Conservation (phyloP, 2,329 filamentous ascomycete genomes). For the Scedosporium apiospermum region DNA sequence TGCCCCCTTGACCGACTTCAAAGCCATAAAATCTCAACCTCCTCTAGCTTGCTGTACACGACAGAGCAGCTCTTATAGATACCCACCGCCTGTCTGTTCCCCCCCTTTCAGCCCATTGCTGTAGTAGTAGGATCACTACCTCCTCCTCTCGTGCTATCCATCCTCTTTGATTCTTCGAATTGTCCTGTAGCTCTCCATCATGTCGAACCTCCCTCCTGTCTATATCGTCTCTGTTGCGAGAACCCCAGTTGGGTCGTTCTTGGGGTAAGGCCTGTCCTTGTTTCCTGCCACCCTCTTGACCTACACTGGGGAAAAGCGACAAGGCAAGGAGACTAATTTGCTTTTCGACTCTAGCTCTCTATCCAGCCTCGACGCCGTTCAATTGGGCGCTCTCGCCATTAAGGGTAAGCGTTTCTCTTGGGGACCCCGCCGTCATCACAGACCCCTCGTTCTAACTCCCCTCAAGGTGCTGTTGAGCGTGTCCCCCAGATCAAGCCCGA, state of each 20-base stretch:
- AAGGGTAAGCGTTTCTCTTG: constrained; percentile 52
- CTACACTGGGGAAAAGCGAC: background rate
- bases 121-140: background rate
- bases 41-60: too few species aligned
- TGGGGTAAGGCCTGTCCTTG: constrained; percentile 53
- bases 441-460: background rate
- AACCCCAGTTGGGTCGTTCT: constrained; percentile 89
- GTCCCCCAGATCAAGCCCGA: constrained; percentile 78
- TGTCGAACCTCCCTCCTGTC: constrained; percentile 75
- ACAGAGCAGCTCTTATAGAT: too few species aligned
- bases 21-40: too few species aligned
- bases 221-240: constrained; percentile 91
- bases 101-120: too few species aligned
- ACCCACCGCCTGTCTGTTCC: too few species aligned
- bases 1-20: background rate
- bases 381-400: constrained; percentile 86
- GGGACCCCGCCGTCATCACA: background rate
- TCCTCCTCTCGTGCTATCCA: constrained; percentile 8
- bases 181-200: constrained; percentile 29
- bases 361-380: constrained; percentile 73
- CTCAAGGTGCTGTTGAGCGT: constrained; percentile 66
- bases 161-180: constrained; percentile 6
- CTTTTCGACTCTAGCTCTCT: constrained; percentile 55
- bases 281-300: constrained; percentile 1
- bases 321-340: background rate